These are phyloP conservation scores for Eucalyptus camaldulensis DNA, from an alignment of 345 rosid genomes.

Conservation along the genomic window DNA sequence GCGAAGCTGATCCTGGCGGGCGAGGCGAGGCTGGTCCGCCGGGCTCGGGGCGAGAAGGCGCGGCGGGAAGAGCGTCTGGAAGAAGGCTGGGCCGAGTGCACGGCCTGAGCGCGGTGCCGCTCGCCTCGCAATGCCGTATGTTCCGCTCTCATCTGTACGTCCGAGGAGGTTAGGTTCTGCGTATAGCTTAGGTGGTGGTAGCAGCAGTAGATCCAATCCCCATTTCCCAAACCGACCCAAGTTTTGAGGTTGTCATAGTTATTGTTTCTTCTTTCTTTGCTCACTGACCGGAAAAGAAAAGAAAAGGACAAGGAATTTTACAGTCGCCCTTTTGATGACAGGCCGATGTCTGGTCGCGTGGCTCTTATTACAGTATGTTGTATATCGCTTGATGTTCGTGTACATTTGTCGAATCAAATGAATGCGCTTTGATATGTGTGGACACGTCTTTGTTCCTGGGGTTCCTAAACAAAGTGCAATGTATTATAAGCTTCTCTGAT, in stretches of 20 bases:
- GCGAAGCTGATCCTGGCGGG: conserved; percentile 20
- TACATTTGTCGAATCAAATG: neutral
- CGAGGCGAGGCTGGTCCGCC: conserved; percentile 11
- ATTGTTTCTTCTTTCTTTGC: neutral
- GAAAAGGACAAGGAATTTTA: neutral
- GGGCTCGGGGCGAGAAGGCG: neutral
- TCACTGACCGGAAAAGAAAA: neutral
- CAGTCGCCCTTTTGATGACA: neutral
- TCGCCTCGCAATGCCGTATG: neutral
- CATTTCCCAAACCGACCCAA: neutral
- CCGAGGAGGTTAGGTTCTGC: neutral
- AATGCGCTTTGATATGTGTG: neutral
- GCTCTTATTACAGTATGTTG: neutral
- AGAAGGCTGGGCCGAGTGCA: conserved; percentile 41
- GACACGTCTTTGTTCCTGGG: neutral
- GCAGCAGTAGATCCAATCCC: neutral
- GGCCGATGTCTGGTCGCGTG: neutral
- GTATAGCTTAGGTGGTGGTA: neutral
- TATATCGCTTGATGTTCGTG: neutral
- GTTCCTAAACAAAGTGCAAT: neutral
- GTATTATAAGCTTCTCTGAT: neutral
- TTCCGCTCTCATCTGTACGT: neutral
- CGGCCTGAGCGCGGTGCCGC: neutral
- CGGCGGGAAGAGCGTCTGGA: neutral
- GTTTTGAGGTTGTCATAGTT: neutral